phyloP scores from a whole-genome alignment of 306 rosid genomes.

The Dalbergia cultrata region DNA sequence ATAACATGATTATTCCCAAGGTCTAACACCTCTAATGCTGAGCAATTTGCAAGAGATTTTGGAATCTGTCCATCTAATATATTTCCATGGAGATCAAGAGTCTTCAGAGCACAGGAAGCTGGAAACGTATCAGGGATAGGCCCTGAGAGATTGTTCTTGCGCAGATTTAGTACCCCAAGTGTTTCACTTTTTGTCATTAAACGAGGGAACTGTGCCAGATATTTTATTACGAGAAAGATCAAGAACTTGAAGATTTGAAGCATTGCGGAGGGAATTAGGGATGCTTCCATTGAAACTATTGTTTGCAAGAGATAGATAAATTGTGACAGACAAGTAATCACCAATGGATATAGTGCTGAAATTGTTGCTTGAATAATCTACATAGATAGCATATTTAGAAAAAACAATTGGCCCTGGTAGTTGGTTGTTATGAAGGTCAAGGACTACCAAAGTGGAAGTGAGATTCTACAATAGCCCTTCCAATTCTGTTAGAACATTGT shows the following conservation, averaged over 20 bases:
- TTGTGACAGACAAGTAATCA: accelerated
- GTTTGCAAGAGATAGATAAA: constrained; percentile 45
- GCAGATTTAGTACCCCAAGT: constrained; percentile 33
- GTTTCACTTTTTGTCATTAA: background rate
- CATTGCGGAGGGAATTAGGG: constrained; percentile 48
- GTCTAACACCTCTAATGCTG: constrained; percentile 29
- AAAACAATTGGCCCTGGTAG: constrained; percentile 41
- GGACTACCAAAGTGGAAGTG: accelerated
- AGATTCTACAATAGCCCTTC: constrained; percentile 36
- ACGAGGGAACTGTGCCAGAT: constrained; percentile 47
- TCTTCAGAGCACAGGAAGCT: constrained; percentile 19
- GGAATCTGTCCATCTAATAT: constrained; percentile 40
- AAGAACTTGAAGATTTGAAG: constrained; percentile 33
- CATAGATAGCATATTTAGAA: accelerated
- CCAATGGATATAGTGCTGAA: constrained; percentile 51
- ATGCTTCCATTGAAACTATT: constrained; percentile 32
- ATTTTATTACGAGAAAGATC: constrained; percentile 49
- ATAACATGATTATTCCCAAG: constrained; percentile 42
- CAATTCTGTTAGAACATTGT: constrained; percentile 42
- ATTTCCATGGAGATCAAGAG: constrained; percentile 51
- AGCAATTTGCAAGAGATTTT: constrained; percentile 43
- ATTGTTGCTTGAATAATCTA: constrained; percentile 55
- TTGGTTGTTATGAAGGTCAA: constrained; percentile 53
- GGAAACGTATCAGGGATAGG: constrained; percentile 30
- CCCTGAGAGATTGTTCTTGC: constrained; percentile 39